These are phyloP conservation scores for Lumnitzera littorea DNA, from an alignment of 345 rosid species.

Conservation along the genomic window DNA sequence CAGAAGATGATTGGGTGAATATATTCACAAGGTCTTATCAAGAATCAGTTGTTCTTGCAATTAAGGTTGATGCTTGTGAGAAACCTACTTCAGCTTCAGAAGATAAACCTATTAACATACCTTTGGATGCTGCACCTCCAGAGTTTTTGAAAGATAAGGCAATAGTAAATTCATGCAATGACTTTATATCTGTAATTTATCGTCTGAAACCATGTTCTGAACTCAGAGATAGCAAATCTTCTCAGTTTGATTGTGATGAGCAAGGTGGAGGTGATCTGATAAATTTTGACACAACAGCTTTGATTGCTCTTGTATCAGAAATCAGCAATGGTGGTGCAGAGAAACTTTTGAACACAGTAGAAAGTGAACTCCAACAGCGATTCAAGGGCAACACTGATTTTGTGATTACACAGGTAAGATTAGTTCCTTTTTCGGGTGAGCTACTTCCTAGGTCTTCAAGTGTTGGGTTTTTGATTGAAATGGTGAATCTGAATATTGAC, in stretches of 20 bases:
- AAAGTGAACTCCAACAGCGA: slow-evolving; percentile 38
- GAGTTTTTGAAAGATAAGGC: slow-evolving; percentile 16
- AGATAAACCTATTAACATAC: slow-evolving; percentile 9
- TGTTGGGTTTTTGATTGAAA: not conserved
- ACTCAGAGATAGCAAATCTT: slow-evolving; percentile 10
- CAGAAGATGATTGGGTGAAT: slow-evolving; percentile 62
- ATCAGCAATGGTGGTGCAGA: slow-evolving; percentile 72
- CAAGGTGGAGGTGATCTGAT: slow-evolving; percentile 26
- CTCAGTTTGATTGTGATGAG: slow-evolving; percentile 3
- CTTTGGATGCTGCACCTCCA: slow-evolving; percentile 9
- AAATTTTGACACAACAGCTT: slow-evolving; percentile 80
- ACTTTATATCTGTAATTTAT: slow-evolving; percentile 36
- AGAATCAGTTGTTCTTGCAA: slow-evolving; percentile 49
- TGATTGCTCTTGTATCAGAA: slow-evolving; percentile 82
- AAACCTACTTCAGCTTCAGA: slow-evolving; percentile 12
- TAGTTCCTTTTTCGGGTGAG: not conserved
- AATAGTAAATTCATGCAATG: slow-evolving; percentile 14
- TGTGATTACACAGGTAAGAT: slow-evolving; percentile 65
- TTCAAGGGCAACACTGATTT: slow-evolving; percentile 81
- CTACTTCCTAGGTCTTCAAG: not conserved
- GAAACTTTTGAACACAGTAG: slow-evolving; percentile 36
- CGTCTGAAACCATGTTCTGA: slow-evolving; percentile 19
- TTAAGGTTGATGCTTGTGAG: slow-evolving; percentile 26
- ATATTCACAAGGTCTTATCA: slow-evolving; percentile 31
- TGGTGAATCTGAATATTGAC: not conserved